Base-by-base conservation (phyloP, 192 early-diverging fungal genomes). In the Backusella tuberculispora region DNA sequence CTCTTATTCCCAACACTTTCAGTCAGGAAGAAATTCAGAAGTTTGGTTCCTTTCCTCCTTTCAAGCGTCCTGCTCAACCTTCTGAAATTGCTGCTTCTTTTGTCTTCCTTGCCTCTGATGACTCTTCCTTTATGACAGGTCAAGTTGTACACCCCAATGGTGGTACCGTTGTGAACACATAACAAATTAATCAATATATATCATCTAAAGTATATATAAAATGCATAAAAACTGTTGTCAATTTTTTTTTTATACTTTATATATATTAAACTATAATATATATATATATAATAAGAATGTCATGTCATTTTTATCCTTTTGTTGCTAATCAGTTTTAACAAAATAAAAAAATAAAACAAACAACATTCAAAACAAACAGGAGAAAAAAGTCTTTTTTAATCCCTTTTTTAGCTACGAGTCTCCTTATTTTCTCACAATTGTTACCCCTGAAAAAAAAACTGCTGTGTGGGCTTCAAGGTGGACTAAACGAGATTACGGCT, bases 31-130 rank as follows among this genome's bases (percentile, higher is more conserved):
- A 77, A 50, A 80, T 87, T 60, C 78, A 84, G 66, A 81, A 70
- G 13, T 87, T 84, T 70, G 83, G 83, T 48, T 74, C 80, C n/a
- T 72, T 83, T 19, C 75, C 82, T 48, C 83, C 85, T 44, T 83
- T 83, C 71, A 77, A 81, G 48, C 66, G 86, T 24, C 74, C 86
- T 50, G 86, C 83, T 43, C 85, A 87, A 72, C 86, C 86, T 43
- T 77, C 76, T 67, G 86, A 87, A 72, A 56, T 80, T 4, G 86
- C 83, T 63, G 69, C 84, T 43, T 56, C 66, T n/a, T 87, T 83
- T 71, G 86, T 87, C 3, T 86, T 87, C 75, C 71, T 86, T 19
- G 86, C 86, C 7, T 71, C 75, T 37, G 75, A 79, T 53, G 83
- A 85, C 65, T 72, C 83, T 26, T 84, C 79, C 34, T 85, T 81